phyloP scores from a whole-genome alignment of 345 rosid genomes.

The Salix exigua region DNA sequence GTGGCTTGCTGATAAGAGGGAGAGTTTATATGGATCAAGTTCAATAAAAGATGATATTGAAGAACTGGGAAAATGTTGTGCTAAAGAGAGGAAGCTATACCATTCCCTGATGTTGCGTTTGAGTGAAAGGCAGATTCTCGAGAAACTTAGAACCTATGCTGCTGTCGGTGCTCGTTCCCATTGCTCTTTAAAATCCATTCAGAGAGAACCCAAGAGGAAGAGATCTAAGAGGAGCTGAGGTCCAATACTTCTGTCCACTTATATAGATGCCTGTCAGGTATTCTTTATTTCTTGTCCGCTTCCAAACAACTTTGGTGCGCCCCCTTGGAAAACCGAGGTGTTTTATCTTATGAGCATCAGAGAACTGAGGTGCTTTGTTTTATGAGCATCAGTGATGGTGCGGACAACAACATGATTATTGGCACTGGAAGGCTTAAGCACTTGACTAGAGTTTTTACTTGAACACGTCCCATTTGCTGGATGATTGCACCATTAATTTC shows the following conservation, averaged over 20 bases:
- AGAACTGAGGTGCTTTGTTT: not conserved
- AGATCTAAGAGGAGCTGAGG: slow-evolving; percentile 21
- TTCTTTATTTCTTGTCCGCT: not conserved
- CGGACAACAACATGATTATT: not conserved
- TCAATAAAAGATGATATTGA: slow-evolving; percentile 46
- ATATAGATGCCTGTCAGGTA: not conserved
- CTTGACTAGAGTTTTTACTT: not conserved
- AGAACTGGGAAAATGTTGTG: slow-evolving; percentile 33
- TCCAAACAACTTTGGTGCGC: not conserved
- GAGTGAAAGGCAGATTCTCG: slow-evolving; percentile 71
- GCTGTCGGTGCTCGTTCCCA: not conserved
- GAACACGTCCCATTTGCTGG: no score
- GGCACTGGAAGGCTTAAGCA: not conserved
- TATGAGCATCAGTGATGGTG: not conserved
- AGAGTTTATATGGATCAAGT: slow-evolving; percentile 47
- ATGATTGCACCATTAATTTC: no score
- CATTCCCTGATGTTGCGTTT: slow-evolving; percentile 57
- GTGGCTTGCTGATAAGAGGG: slow-evolving; percentile 60
- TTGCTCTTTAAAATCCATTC: no score
- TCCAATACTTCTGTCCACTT: not conserved
- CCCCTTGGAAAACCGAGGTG: not conserved
- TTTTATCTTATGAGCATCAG: not conserved
- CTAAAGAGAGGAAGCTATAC: slow-evolving; percentile 50
- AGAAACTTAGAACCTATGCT: slow-evolving; percentile 52
- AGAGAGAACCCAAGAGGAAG: slow-evolving; percentile 15